Percentiles rank a stretch among this genome's conserved stretches.
phyloP scores from a whole-genome alignment of 345 rosid species.

The Syzygium aromaticum region DNA sequence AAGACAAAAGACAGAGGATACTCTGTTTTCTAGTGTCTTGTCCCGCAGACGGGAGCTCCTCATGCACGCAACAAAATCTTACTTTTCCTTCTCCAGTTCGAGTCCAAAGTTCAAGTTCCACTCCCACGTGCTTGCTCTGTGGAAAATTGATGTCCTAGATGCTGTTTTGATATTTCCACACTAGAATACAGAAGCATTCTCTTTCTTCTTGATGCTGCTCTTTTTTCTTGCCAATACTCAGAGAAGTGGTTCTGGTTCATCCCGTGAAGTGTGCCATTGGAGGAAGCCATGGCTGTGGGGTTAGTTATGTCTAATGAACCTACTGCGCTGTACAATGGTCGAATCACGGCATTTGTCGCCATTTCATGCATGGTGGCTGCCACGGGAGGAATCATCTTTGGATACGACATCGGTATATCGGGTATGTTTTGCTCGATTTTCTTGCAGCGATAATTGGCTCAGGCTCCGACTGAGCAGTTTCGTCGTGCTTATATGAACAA shows the following conservation, averaged over 20 bases:
- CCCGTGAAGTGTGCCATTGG: not conserved
- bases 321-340: not conserved
- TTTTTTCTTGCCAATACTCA: not conserved
- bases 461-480: not conserved
- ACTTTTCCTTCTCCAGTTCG: not conserved
- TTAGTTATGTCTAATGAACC: not conserved
- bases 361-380: constrained; percentile 2
- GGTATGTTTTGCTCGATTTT: not conserved
- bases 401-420: constrained; percentile 10
- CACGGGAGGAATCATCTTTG: constrained; percentile 7
- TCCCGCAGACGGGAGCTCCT: not conserved
- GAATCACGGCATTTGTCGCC: not conserved
- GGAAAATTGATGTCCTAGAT: not conserved
- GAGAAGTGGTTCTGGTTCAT: not conserved
- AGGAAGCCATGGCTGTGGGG: constrained; percentile 5
- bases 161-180: not conserved
- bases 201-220: not conserved
- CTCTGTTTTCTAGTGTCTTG: not conserved
- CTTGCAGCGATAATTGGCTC: not conserved
- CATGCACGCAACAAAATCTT: not conserved
- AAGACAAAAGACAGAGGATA: not conserved
- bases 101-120: not conserved
- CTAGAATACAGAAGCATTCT: not conserved
- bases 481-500: not conserved
- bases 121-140: not conserved